phyloP scores from a whole-genome alignment of 2,329 filamentous ascomycete species.

The Colletotrichum phormii region DNA sequence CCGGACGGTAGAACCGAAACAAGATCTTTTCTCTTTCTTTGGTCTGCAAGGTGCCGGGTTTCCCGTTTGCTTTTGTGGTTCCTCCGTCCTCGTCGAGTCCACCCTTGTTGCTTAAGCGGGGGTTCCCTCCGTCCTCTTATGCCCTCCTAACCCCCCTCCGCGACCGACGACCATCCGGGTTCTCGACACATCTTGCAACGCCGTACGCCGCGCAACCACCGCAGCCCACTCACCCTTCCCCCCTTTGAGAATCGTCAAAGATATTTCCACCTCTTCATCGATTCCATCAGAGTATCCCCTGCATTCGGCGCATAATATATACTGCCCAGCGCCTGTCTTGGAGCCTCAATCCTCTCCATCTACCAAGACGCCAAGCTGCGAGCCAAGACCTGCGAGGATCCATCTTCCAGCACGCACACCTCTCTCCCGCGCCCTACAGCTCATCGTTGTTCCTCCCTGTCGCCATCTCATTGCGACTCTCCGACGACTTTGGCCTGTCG shows the following conservation, averaged over 20 bases:
- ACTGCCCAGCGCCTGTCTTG: slow-evolving; percentile 9
- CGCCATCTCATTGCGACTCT: not conserved
- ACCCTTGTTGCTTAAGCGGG: slow-evolving; percentile 12
- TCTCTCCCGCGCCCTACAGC: not conserved
- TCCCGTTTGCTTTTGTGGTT: slow-evolving; percentile 22
- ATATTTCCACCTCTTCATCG: not conserved
- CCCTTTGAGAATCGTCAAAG: not conserved
- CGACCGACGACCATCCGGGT: slow-evolving; percentile 34
- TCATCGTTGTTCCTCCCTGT: not conserved
- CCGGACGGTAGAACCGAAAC: slow-evolving; percentile 2
- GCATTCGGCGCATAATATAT: slow-evolving; percentile 29
- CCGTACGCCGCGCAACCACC: not conserved
- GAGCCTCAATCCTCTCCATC: not conserved
- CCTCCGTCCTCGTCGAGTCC: slow-evolving; percentile 25
- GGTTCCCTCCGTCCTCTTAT: slow-evolving; percentile 29
- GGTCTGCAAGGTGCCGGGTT: slow-evolving; percentile 28
- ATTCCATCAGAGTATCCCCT: not conserved
- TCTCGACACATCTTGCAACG: slow-evolving; percentile 14
- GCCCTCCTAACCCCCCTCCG: slow-evolving; percentile 17
- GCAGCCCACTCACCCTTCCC: not conserved
- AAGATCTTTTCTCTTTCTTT: slow-evolving; percentile 12
- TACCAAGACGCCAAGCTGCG: slow-evolving; percentile 35
- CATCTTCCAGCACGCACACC: slow-evolving; percentile 1
- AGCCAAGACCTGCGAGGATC: slow-evolving; percentile 28
- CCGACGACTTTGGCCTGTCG: slow-evolving; percentile 10